Conservation (phyloP, 305 asterid species). For the Fraxinus angustifolia region DNA sequence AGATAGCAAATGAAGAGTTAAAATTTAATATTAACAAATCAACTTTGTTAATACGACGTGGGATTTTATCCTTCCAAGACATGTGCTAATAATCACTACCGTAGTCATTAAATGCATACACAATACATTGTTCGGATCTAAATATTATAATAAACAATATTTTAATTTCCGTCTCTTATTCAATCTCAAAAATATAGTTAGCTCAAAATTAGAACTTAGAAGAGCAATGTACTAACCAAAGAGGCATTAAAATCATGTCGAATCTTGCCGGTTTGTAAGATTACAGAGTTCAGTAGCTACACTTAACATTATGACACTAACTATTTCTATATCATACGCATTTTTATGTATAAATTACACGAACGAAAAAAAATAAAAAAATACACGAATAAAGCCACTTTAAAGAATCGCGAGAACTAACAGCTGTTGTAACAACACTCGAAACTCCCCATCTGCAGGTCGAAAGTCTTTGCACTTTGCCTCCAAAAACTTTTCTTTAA, state of each 20-base stretch:
- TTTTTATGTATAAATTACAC: constrained; percentile 24
- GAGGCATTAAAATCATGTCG: neutral
- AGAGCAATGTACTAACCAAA: neutral
- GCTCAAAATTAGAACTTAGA: neutral
- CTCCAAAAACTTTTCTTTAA: neutral
- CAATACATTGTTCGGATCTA: neutral
- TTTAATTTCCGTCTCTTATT: no score
- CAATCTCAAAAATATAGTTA: neutral
- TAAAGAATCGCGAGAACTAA: constrained; percentile 38
- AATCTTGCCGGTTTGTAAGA: constrained; percentile 24
- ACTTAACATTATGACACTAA: constrained; percentile 28
- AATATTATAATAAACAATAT: no score
- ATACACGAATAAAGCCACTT: constrained; percentile 23
- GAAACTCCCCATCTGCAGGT: constrained; percentile 19
- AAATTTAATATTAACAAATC: neutral
- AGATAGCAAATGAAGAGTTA: neutral
- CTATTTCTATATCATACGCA: constrained; percentile 25
- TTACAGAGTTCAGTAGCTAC: constrained; percentile 25
- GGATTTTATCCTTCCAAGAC: no score
- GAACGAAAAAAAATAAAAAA: constrained; percentile 30
- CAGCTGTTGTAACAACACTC: constrained; percentile 19
- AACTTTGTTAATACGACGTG: neutral
- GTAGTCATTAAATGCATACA: neutral
- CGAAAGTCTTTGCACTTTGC: constrained; percentile 24
- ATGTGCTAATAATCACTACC: no score